These are phyloP conservation scores for Xylaria digitata DNA, from an alignment of 2,329 filamentous ascomycete species.

Conservation along the genomic window DNA sequence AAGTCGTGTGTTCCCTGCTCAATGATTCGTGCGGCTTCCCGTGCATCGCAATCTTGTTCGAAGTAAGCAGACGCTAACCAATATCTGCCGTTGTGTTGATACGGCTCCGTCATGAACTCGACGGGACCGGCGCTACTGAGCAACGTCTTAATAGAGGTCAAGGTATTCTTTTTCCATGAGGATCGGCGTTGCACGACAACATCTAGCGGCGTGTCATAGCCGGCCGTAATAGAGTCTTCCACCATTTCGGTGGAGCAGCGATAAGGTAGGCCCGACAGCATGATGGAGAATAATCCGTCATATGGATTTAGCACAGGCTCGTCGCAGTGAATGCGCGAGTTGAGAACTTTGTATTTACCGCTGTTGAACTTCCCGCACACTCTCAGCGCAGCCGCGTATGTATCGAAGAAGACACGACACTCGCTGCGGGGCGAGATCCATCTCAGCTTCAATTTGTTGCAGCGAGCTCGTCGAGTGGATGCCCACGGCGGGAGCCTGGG, in stretches of 20 bases:
- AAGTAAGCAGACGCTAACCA: slow-evolving; percentile 19
- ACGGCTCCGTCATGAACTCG: slow-evolving; percentile 24
- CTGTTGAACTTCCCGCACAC: slow-evolving; percentile 24
- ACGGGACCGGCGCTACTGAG: slow-evolving; percentile 16
- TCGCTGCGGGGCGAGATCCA: slow-evolving; percentile 13
- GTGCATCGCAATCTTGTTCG: slow-evolving; percentile 28
- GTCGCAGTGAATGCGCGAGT: slow-evolving; percentile 11
- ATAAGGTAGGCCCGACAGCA: slow-evolving; percentile 20
- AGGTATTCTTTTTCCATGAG: not conserved
- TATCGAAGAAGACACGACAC: not conserved
- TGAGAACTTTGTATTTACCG: slow-evolving; percentile 21
- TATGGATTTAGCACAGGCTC: not conserved
- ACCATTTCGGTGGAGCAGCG: slow-evolving; percentile 13
- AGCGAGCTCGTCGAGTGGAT: slow-evolving; percentile 31
- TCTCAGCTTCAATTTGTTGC: slow-evolving; percentile 29
- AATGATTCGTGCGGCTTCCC: slow-evolving; percentile 16
- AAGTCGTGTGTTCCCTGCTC: slow-evolving; percentile 1
- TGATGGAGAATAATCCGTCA: not conserved
- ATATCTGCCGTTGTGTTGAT: slow-evolving; percentile 3
- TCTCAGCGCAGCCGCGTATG: not conserved
- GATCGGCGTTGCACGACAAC: not conserved
- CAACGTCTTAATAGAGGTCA: not conserved
- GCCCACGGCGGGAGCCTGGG: slow-evolving; percentile 30
- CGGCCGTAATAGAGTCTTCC: slow-evolving; percentile 5
- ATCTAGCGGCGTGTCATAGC: slow-evolving; percentile 7